Evolutionary conservation across 2,329 filamentous ascomycete species (phyloP).

Genomic region (Tolypocladium inflatum): DNA sequence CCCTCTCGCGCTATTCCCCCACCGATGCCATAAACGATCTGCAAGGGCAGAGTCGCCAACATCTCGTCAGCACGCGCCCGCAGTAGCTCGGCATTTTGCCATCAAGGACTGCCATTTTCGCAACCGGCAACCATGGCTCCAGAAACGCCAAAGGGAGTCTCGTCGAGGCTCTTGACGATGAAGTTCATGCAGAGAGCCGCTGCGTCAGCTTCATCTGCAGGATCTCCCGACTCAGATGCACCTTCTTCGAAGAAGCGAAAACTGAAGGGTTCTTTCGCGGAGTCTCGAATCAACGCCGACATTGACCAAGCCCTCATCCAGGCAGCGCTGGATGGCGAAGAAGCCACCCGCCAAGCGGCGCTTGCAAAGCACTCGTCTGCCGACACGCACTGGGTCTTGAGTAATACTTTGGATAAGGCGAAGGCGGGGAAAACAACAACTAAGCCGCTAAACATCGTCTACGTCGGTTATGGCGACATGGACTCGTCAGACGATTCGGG

Average conservation of each 20-base stretch:
- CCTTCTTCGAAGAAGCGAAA: slow-evolving; percentile 57
- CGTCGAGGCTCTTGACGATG: slow-evolving; percentile 83
- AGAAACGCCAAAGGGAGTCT: slow-evolving; percentile 59
- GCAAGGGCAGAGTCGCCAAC: not conserved
- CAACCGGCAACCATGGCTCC: slow-evolving; percentile 28
- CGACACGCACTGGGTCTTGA: slow-evolving; percentile 70
- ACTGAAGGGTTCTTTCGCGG: slow-evolving; percentile 24
- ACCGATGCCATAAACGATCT: too few relatives aligned
- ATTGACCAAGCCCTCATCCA: slow-evolving; percentile 52
- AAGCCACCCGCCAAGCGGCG: slow-evolving; percentile 52
- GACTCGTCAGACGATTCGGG: slow-evolving; percentile 29
- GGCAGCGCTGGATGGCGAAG: slow-evolving; percentile 56
- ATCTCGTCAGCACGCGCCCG: not conserved
- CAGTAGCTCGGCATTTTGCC: not conserved
- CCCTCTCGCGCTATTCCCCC: not conserved
- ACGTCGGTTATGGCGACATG: slow-evolving; percentile 43
- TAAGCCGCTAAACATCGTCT: slow-evolving; percentile 46
- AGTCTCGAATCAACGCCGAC: slow-evolving; percentile 24
- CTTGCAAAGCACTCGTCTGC: slow-evolving; percentile 54
- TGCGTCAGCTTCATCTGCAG: slow-evolving; percentile 41
- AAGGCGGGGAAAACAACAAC: slow-evolving; percentile 19
- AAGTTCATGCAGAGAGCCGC: slow-evolving; percentile 94
- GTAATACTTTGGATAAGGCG: slow-evolving; percentile 26
- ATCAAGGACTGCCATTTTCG: not conserved
- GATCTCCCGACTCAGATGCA: slow-evolving; percentile 37